Evolutionary conservation across 106 monocot genomes (phyloP), one percentile per base, ranked within the genome.

Genomic region (Cymbidium sinense): DNA sequence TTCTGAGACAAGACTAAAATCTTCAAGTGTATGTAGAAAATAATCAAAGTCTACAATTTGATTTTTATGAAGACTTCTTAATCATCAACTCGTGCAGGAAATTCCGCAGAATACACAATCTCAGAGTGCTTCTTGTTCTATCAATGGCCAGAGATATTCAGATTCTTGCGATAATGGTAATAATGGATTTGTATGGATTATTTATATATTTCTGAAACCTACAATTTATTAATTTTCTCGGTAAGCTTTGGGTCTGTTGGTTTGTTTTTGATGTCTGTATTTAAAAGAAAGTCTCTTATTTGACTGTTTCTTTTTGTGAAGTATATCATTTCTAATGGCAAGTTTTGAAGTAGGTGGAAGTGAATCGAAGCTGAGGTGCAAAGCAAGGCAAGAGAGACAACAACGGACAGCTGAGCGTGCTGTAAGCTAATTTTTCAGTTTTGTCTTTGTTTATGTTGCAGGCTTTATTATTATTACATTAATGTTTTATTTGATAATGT

Each of bases 321-420:
- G 12, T 39, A 18, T 47, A 70, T 73, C 28, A 29, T 44, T 78
- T 41, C 29, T 77, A 50, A 79, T 54, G 15, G 21, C 33, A 69
- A 70, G 78, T 43, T 70, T 43, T 76, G 34, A 81, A 67, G 86
- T 73, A 88, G 79, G 76, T 41, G 86, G 86, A 27, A 64, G 62
- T 83, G 92, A 95, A 75, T 90, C 95, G 75, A 72, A 83, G 74
- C 65, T 92, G 35, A 86, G 95, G 61, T 86, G 82, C 65, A 92
- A 88, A 84, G 95, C 95, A 70, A 90, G 88, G 43, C 75, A 85
- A 47, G 95, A 95, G 78, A 90, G 92, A 67, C 83, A 90, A 76
- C 92, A 95, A 39, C 78, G 92, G 43, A 95, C 92, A 27, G 81
- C 82, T 70, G 95, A 95, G 41, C 88, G 92, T 18, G 95, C 89